These are phyloP conservation scores for Nematocida ironsii DNA, from an alignment of 371 early-diverging fungal genomes.

Conservation along the genomic window DNA sequence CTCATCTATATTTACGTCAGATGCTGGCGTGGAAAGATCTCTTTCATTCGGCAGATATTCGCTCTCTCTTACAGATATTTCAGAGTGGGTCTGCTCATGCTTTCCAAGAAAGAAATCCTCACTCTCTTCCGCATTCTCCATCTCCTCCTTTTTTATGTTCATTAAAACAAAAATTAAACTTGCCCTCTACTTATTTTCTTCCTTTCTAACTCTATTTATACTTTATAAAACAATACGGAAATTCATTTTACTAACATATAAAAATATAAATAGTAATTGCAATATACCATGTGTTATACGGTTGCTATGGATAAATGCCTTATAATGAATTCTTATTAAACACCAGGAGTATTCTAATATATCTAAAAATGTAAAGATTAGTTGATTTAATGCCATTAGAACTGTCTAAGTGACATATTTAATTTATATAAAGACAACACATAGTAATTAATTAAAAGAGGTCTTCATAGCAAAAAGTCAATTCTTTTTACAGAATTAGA, in stretches of 20 bases:
- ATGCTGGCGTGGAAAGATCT: not conserved
- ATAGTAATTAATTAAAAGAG: not conserved
- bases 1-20: not conserved
- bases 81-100: not conserved
- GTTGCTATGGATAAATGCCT: too few species aligned
- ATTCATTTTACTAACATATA: too few species aligned
- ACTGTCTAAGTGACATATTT: not conserved
- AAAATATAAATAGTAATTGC: too few species aligned
- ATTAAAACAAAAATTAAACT: slow-evolving; percentile 23
- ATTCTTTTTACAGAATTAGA: slow-evolving; percentile 25
- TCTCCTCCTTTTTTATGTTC: not conserved
- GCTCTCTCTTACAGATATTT: not conserved
- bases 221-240: too few species aligned
- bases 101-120: not conserved
- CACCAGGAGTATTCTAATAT: too few species aligned
- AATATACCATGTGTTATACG: too few species aligned
- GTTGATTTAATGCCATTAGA: not conserved
- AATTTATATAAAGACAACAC: not conserved
- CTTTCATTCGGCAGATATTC: not conserved
- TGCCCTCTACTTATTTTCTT: too few species aligned
- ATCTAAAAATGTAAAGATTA: too few species aligned
- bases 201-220: too few species aligned
- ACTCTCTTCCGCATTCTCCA: not conserved
- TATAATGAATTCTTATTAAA: too few species aligned
- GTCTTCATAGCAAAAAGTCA: not conserved